Conservation (phyloP, 2,329 filamentous ascomycete species). For the Calycina herbarum region DNA sequence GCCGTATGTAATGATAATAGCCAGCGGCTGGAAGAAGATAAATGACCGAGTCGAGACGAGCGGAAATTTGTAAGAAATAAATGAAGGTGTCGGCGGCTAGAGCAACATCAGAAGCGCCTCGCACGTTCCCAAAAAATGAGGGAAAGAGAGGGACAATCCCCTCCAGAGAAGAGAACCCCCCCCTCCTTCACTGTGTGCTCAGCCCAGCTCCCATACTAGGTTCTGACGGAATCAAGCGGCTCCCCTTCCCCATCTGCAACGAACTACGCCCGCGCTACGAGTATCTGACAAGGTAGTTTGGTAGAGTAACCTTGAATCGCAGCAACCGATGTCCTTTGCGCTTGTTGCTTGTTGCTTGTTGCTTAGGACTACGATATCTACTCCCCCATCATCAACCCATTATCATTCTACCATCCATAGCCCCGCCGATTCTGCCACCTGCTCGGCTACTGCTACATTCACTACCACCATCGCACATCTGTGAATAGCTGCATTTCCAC, state of each 20-base stretch:
- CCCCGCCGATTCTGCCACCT: neutral
- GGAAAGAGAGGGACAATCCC: neutral
- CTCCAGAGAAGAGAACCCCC: neutral
- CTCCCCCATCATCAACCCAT: neutral
- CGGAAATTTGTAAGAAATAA: neutral
- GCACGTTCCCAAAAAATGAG: neutral
- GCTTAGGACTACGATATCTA: no score
- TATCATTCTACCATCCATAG: neutral
- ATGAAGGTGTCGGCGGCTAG: neutral
- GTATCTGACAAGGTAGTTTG: neutral
- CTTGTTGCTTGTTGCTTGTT: no score
- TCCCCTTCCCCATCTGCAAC: neutral
- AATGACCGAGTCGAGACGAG: neutral
- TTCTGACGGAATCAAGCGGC: neutral
- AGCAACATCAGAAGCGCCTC: neutral
- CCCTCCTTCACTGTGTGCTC: neutral
- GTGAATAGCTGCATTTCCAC: slow-evolving; percentile 1
- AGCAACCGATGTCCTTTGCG: no score
- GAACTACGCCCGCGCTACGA: no score
- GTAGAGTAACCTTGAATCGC: neutral
- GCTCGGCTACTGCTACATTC: neutral
- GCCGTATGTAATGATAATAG: neutral
- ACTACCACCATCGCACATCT: neutral
- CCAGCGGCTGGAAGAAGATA: neutral
- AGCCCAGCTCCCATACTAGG: neutral